Evolutionary conservation across 78 protist genomes (phyloP).

Genomic region (Planoprotostelium fungivorum): DNA sequence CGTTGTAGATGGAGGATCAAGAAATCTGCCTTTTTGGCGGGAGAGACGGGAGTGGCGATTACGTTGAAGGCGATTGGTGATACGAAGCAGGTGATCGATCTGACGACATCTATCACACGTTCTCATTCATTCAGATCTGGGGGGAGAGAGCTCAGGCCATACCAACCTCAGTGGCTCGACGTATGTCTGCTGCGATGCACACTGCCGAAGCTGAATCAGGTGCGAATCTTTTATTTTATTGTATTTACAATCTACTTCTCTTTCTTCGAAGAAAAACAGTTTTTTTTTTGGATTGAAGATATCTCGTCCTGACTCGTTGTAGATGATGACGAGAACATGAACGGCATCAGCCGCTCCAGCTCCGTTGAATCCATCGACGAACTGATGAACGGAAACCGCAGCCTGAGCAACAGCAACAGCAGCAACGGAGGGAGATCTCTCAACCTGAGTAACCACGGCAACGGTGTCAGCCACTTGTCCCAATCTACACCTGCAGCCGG

Average conservation of each 20-base stretch:
- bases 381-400: too few species aligned
- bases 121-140: neutral
- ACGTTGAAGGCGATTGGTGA: neutral
- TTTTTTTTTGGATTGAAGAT: neutral
- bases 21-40: neutral
- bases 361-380: neutral
- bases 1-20: neutral
- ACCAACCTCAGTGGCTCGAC: neutral
- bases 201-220: too few species aligned
- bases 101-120: neutral
- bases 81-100: neutral
- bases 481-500: too few species aligned
- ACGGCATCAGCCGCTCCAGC: neutral
- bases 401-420: too few species aligned
- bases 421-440: too few species aligned
- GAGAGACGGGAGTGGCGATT: neutral
- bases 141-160: neutral
- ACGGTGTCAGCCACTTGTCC: too few species aligned
- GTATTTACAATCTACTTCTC: too few species aligned
- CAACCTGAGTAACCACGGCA: too few species aligned
- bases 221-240: too few species aligned
- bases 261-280: too few species aligned
- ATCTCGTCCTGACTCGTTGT: neutral
- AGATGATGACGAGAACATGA: neutral
- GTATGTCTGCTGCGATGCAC: neutral